Evolutionary conservation across 352 stramenopile species (phyloP), one percentile per base, ranked within the genome.

Genomic region (Stephanocyclus meneghinianus): DNA sequence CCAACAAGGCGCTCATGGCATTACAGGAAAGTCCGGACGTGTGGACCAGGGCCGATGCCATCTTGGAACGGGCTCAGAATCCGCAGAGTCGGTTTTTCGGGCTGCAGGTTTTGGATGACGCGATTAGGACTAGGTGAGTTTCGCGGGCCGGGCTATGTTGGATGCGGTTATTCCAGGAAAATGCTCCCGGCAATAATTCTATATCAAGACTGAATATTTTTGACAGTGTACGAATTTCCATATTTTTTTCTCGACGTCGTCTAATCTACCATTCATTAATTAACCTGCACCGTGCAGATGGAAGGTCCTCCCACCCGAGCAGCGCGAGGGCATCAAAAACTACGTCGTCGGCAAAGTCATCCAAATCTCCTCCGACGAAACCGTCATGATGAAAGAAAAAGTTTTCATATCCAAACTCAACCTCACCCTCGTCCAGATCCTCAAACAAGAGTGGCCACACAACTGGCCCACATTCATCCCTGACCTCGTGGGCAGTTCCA

Each of bases 381-480:
- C 85, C 6, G 94, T 91, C 21, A 89, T 97, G 74, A 95, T 91
- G 37, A 89, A 91, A 65, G 93, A 98, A 82, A 92, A 92, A 69
- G 93, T 98, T 70, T 98, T 98, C 81, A 93, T 98, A 73, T 91
- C 95, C 78, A 95, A 95, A 71, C 84, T 96, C 21, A 98, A 99
- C 75, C 91, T 99, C 15, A 97, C 98, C 64, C 93, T 99, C n/a
- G 91, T 98, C 26, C 86, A 98, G 84, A 97, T 99, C 67, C 87
- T 99, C 60, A 99, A 99, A 92, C 97, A 99, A 87, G 98, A 99
- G 89, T 99, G 98, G 97, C 97, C 97, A 21, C 96, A 99, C 81
- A 99, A 99, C 86, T 99, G 98, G 98, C 96, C 97, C 29, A 95
- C 91, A 71, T 99, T 99, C 86, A 99, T 99, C 84, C 93, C 94